These are phyloP conservation scores for Escovopsis weberi DNA, from an alignment of 2,329 filamentous ascomycete genomes.

Conservation along the genomic window DNA sequence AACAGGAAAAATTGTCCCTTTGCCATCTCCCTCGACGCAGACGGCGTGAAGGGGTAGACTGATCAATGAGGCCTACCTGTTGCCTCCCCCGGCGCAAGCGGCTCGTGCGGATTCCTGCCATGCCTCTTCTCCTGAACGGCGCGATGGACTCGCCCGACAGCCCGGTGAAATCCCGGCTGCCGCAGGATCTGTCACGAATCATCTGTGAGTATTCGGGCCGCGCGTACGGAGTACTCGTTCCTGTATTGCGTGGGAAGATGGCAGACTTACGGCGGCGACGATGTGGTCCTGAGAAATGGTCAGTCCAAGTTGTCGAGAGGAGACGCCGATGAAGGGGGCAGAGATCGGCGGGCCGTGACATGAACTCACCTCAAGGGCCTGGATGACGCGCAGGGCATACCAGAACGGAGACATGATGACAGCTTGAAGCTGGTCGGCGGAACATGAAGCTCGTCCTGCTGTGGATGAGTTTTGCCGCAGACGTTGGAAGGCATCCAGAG, in stretches of 20 bases:
- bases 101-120: conserved; percentile 35
- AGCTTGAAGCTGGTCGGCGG: neutral
- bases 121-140: conserved; percentile 32
- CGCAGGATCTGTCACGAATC: conserved; percentile 27
- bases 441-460: neutral
- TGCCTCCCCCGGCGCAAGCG: conserved; percentile 36
- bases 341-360: neutral
- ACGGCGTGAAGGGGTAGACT: no score
- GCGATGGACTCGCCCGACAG: conserved; percentile 37
- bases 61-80: conserved; percentile 22
- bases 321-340: no score
- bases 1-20: no score
- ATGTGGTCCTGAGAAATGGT: conserved; percentile 16
- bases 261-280: conserved; percentile 15
- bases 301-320: neutral
- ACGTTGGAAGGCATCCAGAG: neutral
- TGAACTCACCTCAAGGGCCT: conserved; percentile 18
- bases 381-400: conserved; percentile 20
- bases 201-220: no score
- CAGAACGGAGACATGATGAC: conserved; percentile 18
- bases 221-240: no score
- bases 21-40: neutral
- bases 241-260: no score
- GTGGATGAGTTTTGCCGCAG: no score
- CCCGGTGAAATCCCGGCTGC: conserved; percentile 35